These are phyloP conservation scores for Phoma herbarum DNA, from an alignment of 2,329 filamentous ascomycete species.

Conservation along the genomic window DNA sequence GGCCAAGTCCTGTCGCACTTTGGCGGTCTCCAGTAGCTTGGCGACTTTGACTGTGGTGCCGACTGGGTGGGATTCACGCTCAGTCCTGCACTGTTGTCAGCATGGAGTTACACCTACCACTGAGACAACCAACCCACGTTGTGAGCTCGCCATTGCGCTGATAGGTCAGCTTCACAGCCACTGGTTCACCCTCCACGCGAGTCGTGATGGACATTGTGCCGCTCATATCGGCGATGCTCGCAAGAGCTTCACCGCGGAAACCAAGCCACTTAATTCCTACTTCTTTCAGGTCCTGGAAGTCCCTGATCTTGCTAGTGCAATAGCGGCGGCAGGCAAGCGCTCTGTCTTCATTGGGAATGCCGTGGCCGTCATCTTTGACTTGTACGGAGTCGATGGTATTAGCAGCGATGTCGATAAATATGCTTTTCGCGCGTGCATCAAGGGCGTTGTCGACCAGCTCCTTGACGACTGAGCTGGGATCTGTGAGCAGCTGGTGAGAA, in stretches of 20 bases:
- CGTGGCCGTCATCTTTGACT: constrained; percentile 72
- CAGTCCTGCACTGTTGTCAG: constrained; percentile 33
- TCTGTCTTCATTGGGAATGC: constrained; percentile 71
- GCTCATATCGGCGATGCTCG: constrained; percentile 69
- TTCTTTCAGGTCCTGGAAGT: constrained; percentile 67
- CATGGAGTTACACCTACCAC: not conserved
- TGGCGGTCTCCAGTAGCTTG: constrained; percentile 67
- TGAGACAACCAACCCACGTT: constrained; percentile 42
- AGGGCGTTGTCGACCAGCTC: constrained; percentile 81
- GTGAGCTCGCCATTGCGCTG: constrained; percentile 59
- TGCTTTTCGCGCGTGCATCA: constrained; percentile 72
- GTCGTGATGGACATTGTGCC: constrained; percentile 68
- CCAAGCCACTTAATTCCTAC: constrained; percentile 71
- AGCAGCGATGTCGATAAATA: constrained; percentile 70
- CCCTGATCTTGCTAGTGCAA: constrained; percentile 76
- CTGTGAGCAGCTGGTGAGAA: constrained; percentile 67
- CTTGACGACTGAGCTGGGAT: constrained; percentile 71
- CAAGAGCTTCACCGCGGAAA: constrained; percentile 78
- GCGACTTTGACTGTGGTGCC: constrained; percentile 73
- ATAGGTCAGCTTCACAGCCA: constrained; percentile 65
- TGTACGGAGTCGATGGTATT: constrained; percentile 75
- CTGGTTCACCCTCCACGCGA: constrained; percentile 66
- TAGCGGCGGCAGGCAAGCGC: constrained; percentile 69
- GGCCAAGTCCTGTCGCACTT: constrained; percentile 69
- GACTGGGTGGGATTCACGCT: constrained; percentile 62